Percentiles rank a stretch among this genome's conserved stretches.
phyloP scores from a whole-genome alignment of 2,329 filamentous ascomycete genomes.

The Cryphonectria radicalis region DNA sequence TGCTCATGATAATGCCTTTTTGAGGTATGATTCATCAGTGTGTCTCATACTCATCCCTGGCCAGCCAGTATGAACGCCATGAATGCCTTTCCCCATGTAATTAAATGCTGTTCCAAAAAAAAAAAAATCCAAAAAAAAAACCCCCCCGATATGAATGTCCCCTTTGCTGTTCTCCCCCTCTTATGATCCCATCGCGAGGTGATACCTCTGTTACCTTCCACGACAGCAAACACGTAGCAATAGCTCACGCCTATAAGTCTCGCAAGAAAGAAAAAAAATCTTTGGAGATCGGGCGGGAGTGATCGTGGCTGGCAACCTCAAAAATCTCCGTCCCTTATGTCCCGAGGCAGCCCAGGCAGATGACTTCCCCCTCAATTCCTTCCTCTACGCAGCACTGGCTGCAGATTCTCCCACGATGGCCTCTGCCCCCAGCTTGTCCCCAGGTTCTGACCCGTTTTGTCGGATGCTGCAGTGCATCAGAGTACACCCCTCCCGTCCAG shows the following conservation, averaged over 20 bases:
- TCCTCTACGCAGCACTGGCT: constrained; percentile 71
- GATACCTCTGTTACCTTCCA: background rate
- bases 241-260: background rate
- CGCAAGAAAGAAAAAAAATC: background rate
- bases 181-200: background rate
- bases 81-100: background rate
- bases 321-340: background rate
- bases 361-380: constrained; percentile 66
- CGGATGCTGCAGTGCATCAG: constrained; percentile 16
- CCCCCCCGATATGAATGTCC: background rate
- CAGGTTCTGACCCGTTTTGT: constrained; percentile 34
- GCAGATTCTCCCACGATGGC: constrained; percentile 62
- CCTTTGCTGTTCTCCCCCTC: background rate
- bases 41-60: background rate
- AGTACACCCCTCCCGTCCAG: constrained; percentile 24
- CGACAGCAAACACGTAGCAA: background rate
- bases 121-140: too few species aligned
- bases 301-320: background rate
- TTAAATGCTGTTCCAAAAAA: background rate
- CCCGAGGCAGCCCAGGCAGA: constrained; percentile 65
- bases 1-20: background rate
- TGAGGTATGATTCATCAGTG: background rate
- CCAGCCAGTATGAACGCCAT: background rate
- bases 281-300: background rate
- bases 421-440: constrained; percentile 40